These are phyloP conservation scores for Sicyos baderoa DNA, from an alignment of 306 rosid genomes.

Conservation along the genomic window DNA sequence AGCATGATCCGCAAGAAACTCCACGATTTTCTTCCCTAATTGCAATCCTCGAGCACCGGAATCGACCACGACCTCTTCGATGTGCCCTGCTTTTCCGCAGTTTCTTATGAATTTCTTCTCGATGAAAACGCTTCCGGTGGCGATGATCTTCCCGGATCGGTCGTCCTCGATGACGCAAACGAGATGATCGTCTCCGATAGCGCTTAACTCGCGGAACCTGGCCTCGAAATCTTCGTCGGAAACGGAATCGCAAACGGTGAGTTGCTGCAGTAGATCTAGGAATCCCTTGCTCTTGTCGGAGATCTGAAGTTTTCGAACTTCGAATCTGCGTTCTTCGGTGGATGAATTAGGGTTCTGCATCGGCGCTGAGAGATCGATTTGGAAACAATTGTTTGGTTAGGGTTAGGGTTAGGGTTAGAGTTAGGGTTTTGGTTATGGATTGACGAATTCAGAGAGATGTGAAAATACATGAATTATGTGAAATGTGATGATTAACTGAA, in stretches of 20 bases:
- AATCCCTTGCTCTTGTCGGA: slow-evolving; percentile 69
- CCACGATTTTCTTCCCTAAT: slow-evolving; percentile 42
- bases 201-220: slow-evolving; percentile 42
- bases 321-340: slow-evolving; percentile 26
- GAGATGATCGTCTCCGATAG: slow-evolving; percentile 55
- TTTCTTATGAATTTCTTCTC: slow-evolving; percentile 59
- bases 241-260: slow-evolving; percentile 63
- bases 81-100: slow-evolving; percentile 67
- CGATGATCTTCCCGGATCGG: slow-evolving; percentile 40
- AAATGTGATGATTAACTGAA: too few species aligned
- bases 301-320: slow-evolving; percentile 42
- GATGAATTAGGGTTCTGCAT: slow-evolving; percentile 2
- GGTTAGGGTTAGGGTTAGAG: too few species aligned
- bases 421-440: not conserved
- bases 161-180: slow-evolving; percentile 58
- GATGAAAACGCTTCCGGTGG: slow-evolving; percentile 54
- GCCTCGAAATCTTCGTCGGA: slow-evolving; percentile 51
- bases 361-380: not conserved
- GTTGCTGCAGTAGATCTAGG: slow-evolving; percentile 54
- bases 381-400: not conserved
- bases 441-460: too few species aligned
- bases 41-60: slow-evolving; percentile 44
- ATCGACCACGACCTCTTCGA: slow-evolving; percentile 78
- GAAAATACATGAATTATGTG: too few species aligned
- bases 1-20: slow-evolving; percentile 55